A percentile compares a stretch with the other conserved stretches of the same genome.
These are phyloP conservation scores for Pseudocercospora vitis DNA, from an alignment of 2,329 filamentous ascomycete species.

Conservation along the genomic window DNA sequence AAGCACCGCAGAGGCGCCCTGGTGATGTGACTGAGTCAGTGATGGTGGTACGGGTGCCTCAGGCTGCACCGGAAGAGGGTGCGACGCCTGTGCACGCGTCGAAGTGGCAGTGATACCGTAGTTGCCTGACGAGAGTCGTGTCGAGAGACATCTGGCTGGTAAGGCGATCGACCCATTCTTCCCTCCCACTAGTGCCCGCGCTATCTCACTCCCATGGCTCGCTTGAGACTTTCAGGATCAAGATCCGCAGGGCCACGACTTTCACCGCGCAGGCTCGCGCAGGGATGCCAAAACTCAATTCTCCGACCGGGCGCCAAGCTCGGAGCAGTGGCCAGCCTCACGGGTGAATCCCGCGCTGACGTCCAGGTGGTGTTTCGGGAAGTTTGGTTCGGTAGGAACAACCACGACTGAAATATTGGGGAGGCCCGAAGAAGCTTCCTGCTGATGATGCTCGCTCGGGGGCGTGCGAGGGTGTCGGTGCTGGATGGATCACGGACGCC, in stretches of 20 bases:
- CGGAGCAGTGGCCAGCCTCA: not conserved
- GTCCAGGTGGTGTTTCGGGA: conserved; percentile 1
- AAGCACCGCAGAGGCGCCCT: not conserved
- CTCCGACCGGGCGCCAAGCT: not conserved
- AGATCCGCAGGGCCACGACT: not conserved
- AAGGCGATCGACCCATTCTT: conserved; percentile 1
- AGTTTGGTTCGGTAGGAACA: not conserved
- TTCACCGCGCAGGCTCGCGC: not conserved
- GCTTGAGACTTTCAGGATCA: not conserved
- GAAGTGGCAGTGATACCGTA: not conserved
- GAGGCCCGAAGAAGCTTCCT: not conserved
- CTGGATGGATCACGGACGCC: not conserved
- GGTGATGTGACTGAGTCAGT: not conserved
- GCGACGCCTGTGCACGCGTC: no score
- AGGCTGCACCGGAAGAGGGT: no score
- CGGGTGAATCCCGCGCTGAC: conserved; percentile 2
- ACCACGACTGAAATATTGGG: not conserved
- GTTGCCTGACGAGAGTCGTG: not conserved
- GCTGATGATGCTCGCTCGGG: conserved; percentile 1
- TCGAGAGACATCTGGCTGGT: not conserved
- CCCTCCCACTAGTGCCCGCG: no score
- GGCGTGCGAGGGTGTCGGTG: conserved; percentile 1
- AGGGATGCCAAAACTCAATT: not conserved
- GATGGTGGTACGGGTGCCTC: not conserved
- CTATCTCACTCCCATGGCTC: not conserved